Conservation (phyloP, 2,329 filamentous ascomycete genomes). For the Tolypocladium tundrense region DNA sequence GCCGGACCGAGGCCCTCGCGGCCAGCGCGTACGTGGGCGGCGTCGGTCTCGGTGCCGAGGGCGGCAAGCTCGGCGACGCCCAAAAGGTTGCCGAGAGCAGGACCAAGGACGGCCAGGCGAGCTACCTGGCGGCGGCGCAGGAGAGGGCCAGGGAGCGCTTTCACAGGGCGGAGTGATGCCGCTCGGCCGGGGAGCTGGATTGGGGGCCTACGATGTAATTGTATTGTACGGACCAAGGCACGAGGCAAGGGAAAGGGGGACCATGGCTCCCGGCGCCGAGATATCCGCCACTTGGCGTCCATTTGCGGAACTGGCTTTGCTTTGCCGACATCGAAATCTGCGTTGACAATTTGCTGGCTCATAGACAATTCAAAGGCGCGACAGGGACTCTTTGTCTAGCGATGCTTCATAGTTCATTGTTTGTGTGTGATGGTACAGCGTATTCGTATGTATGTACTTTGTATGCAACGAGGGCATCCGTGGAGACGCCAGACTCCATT, state of each 20-base stretch:
- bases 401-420: neutral
- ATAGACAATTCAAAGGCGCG: neutral
- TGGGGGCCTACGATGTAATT: neutral
- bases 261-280: neutral
- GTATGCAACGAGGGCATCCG: neutral
- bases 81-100: conserved; percentile 50
- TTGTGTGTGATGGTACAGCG: neutral
- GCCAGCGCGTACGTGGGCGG: conserved; percentile 57
- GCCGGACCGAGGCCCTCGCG: conserved; percentile 52
- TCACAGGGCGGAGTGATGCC: conserved; percentile 34
- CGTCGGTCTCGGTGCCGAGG: conserved; percentile 59
- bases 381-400: neutral
- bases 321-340: neutral
- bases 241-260: too few species aligned
- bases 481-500: neutral
- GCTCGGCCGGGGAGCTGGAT: neutral
- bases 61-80: conserved; percentile 60
- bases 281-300: neutral
- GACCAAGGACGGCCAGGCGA: conserved; percentile 48
- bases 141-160: conserved; percentile 59
- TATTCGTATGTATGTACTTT: neutral
- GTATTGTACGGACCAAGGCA: neutral
- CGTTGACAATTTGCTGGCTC: neutral
- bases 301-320: neutral
- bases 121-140: conserved; percentile 54